Conservation (phyloP, 1,284 basidiomycete genomes). For the Ustilago vetiveriae region DNA sequence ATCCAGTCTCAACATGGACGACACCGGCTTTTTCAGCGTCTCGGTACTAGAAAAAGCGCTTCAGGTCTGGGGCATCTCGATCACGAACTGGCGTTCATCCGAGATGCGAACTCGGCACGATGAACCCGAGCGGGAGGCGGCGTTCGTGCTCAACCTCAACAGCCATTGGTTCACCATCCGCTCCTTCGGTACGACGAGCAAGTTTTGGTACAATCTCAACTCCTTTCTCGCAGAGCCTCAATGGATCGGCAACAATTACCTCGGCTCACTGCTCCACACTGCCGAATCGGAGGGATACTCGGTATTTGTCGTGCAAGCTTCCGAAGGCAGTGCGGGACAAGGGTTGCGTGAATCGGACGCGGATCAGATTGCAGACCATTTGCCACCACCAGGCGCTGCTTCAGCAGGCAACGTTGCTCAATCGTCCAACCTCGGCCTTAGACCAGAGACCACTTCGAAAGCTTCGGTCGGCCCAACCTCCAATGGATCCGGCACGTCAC, state of each 20-base stretch:
- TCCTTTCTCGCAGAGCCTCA: conserved; percentile 54
- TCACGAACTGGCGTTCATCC: conserved; percentile 40
- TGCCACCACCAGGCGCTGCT: conserved; percentile 39
- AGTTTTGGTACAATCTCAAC: conserved; percentile 65
- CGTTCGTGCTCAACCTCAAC: conserved; percentile 64
- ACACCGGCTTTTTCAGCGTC: conserved; percentile 63
- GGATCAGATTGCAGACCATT: conserved; percentile 53
- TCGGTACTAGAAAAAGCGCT: conserved; percentile 61
- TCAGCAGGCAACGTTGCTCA: not conserved
- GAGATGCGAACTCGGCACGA: conserved; percentile 41
- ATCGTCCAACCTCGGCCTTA: conserved; percentile 23
- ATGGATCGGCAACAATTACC: conserved; percentile 61
- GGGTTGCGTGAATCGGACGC: conserved; percentile 45
- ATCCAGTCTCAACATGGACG: conserved; percentile 60
- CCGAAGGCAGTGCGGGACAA: conserved; percentile 27
- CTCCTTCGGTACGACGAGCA: conserved; percentile 49
- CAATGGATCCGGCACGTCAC: not conserved
- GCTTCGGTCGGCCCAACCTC: conserved; percentile 1
- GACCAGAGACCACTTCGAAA: conserved; percentile 8
- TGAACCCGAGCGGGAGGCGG: conserved; percentile 57
- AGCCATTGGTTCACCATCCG: conserved; percentile 64
- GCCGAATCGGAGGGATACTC: conserved; percentile 61
- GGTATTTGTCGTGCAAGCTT: conserved; percentile 57
- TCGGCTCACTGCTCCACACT: conserved; percentile 60
- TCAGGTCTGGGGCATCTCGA: conserved; percentile 48